Percentiles rank a stretch among this genome's conserved stretches.
Conservation (phyloP, 2,329 filamentous ascomycete genomes). For the Colletotrichum sp. region DNA sequence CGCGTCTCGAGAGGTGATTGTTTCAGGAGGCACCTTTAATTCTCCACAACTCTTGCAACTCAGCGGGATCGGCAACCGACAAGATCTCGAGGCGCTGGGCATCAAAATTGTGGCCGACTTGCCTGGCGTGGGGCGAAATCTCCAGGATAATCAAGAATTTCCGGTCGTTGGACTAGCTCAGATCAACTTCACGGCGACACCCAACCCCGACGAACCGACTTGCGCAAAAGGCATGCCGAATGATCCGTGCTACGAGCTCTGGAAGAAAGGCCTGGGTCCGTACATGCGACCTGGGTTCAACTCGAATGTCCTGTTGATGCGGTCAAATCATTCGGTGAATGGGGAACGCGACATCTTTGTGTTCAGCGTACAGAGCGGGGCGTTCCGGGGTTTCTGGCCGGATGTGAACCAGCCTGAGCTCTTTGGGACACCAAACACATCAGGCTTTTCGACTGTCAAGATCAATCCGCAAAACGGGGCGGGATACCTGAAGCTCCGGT, state of each 20-base stretch:
- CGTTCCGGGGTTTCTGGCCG: constrained; percentile 39
- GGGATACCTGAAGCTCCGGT: constrained; percentile 66
- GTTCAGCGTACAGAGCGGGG: constrained; percentile 54
- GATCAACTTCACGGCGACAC: constrained; percentile 25
- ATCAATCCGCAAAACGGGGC: constrained; percentile 55
- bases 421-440: neutral
- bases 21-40: constrained; percentile 52
- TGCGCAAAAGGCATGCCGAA: constrained; percentile 35
- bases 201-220: constrained; percentile 14
- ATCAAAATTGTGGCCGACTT: constrained; percentile 57
- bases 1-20: constrained; percentile 51
- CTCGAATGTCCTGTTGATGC: neutral
- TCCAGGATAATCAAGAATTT: constrained; percentile 53
- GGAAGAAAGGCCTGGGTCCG: constrained; percentile 34
- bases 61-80: constrained; percentile 45
- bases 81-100: constrained; percentile 43
- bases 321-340: constrained; percentile 30
- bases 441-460: constrained; percentile 8
- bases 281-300: constrained; percentile 24
- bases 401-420: neutral
- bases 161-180: constrained; percentile 30
- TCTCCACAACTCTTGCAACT: constrained; percentile 51
- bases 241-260: constrained; percentile 42
- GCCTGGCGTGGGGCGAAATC: constrained; percentile 41
- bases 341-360: constrained; percentile 59